Evolutionary conservation across 805 yeast species (phyloP), one percentile per base, ranked within the genome.

Genomic region (Nakazawaea anatomiae): DNA sequence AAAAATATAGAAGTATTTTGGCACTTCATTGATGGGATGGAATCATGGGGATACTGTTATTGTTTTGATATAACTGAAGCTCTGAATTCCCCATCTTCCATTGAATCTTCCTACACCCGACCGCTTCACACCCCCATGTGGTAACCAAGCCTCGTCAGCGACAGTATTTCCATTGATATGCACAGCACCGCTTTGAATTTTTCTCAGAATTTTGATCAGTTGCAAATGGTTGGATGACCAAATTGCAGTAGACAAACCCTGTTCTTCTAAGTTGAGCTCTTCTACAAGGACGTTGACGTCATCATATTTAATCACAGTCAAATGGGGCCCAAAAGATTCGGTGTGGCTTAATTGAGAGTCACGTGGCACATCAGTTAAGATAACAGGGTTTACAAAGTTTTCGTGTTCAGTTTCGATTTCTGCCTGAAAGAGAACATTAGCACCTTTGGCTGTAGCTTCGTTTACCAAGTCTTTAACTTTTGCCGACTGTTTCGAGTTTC

Each of bases 41-140:
- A 38, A 38, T 38, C 40, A 38, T 38, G 40, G 40, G n/a, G 14
- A 8, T 10, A 38, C 8, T n/a, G 40, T 38, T 11, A 38, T 18
- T 38, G 69, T 56, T 57, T 75, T 74, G 8, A 59, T 50, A 48
- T 65, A 67, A 6, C 64, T 53, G 53, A 75, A 75, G 53, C 69
- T 74, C 36, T 70, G 68, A 30, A 75, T 56, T 0, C 79, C 79
- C 79, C 78, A 75, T 9, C 45, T 49, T 14, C 74, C 61, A 54
- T 74, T 74, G 65, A 75, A 73, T 44, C 73, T 57, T 6, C 79
- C 79, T 32, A 51, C 52, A 1, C 80, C 80, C 46, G 76, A 72
- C 5, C 52, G 48, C 49, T 72, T 73, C 28, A 68, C 62, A 8
- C 79, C 79, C 1, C 80, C 79, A 55, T 74, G 79, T 0, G 79